Base-by-base conservation (phyloP, 1,139 yeast genomes). In the Suzukiozyma palmioleophila region DNA sequence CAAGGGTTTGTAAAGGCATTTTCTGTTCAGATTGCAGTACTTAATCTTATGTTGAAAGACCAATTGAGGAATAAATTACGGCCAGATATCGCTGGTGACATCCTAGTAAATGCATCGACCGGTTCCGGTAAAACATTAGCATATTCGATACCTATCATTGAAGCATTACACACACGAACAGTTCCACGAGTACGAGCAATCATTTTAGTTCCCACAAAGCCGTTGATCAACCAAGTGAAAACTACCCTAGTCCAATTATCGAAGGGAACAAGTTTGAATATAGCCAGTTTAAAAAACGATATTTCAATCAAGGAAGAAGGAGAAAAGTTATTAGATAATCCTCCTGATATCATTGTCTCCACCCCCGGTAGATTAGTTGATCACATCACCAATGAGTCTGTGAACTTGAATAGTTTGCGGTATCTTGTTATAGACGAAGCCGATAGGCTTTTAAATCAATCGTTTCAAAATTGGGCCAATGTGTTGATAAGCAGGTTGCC, bases 61-160 rank as follows among this genome's bases (percentile, higher is more conserved):
- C 68, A 71, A 11, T 49, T 57, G 29, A 59, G 63, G 32, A 71
- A 69, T 45, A 62, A 57, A 39, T 53, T 81, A n/a, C 69, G 75
- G 35, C 94, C 95, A 1, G 81, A 65, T 46, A 67, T 66, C 41
- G 69, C 51, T 43, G 90, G 92, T 15, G 96, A 92, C 57, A 62
- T 89, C 13, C 66, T 92, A 36, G 96, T 92, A 4, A 90, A 92
- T 59, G 96, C 98, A 1, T 80, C 95, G 4, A 92, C 99, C 0
- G 99, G 99, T 38, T 85, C 96, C 0, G 99, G 99, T 53, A 92
- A 92, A 57, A 92, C 99, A 0, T 66, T 94, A 39, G 95, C 97
- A 8, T 92, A 92, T 56, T 74, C 81, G 43, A 73, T 92, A 3
- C 98, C 98, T 1, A 75, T 92, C 9, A 71, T 94, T 2, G 89